Evolutionary conservation across 192 early-diverging fungal genomes (phyloP), one percentile per base, ranked within the genome.

Genomic region (Allomyces javanicus): DNA sequence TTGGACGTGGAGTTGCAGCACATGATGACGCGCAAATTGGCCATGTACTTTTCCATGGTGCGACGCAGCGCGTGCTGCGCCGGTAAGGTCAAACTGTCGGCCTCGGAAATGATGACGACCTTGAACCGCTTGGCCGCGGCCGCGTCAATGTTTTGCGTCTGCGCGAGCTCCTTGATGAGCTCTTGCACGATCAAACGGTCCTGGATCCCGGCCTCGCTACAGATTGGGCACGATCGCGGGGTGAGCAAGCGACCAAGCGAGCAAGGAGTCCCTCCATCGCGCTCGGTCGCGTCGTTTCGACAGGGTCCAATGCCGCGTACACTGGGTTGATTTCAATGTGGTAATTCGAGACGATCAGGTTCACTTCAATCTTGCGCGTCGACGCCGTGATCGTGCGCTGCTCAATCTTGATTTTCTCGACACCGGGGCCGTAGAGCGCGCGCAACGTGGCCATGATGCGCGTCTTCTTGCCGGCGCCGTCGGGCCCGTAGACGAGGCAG

Each of bases 1-100:
- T 89, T 92, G 58, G 85, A 87, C 1, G 91, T 90, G 23, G 83
- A 85, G 64, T 87, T 92, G 67, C 87, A 88, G 74, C 93, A 96
- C 67, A 99, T 72, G 67, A 99, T 92, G 45, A 99, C 76, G 24
- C 96, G 86, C 65, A 97, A 76, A 73, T 93, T 96, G 65, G 71
- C 72, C 82, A 90, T 91, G 74, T 99, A 97, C 77, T 96, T 97
- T 76, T 99, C 96, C 96, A 99, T 99, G 3, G 96, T 99, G n/a
- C 96, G 80, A 65, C 96, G 85, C 65, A 99, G 81, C 25, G 87
- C 94, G 40, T 92, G 87, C 75, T 99, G 96, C 17, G 96, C 94
- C 63, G 95, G 92, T 50, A 87, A 79, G 33, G 85, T 83, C 64
- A 99, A 79, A 61, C 75, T 68, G 71, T 97, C 93, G 4, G 96